Evolutionary conservation across 1,284 basidiomycete species (phyloP).

Genomic region (Cryptococcus sp.): DNA sequence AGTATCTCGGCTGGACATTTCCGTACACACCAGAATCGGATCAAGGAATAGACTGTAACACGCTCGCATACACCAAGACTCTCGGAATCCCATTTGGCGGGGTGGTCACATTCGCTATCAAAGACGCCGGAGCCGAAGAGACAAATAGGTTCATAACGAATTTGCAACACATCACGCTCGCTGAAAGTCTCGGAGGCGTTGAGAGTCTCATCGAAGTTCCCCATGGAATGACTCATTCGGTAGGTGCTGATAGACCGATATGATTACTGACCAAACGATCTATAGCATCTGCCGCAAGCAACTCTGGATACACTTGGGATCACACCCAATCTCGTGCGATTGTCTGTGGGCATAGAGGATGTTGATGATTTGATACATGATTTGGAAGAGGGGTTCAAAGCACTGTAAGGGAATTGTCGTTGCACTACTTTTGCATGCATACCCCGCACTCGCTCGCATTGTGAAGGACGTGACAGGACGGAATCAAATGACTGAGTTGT

Average conservation of each 20-base stretch:
- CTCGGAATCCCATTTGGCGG: slow-evolving; percentile 72
- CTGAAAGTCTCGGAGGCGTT: slow-evolving; percentile 88
- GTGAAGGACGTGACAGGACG: slow-evolving; percentile 42
- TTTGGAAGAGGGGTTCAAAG: slow-evolving; percentile 68
- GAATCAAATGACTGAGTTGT: background rate
- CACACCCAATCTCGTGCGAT: slow-evolving; percentile 72
- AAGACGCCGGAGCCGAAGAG: slow-evolving; percentile 54
- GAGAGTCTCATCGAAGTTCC: slow-evolving; percentile 87
- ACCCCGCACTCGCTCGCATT: no score
- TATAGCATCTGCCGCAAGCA: slow-evolving; percentile 63
- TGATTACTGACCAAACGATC: background rate
- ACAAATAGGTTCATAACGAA: slow-evolving; percentile 64
- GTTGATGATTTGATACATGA: slow-evolving; percentile 75
- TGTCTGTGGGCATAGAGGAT: slow-evolving; percentile 90
- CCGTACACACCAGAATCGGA: slow-evolving; percentile 26
- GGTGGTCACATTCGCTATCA: slow-evolving; percentile 60
- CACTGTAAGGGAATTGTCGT: slow-evolving; percentile 7
- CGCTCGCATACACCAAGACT: slow-evolving; percentile 23
- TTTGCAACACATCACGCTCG: slow-evolving; percentile 75
- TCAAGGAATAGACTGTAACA: slow-evolving; percentile 12
- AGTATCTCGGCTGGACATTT: slow-evolving; percentile 52
- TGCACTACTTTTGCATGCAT: background rate
- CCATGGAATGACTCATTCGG: slow-evolving; percentile 68
- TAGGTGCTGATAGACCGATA: slow-evolving; percentile 13
- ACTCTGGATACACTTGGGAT: slow-evolving; percentile 75